These are phyloP conservation scores for Penicillium sp. DNA, from an alignment of 2,329 filamentous ascomycete species.

Conservation along the genomic window DNA sequence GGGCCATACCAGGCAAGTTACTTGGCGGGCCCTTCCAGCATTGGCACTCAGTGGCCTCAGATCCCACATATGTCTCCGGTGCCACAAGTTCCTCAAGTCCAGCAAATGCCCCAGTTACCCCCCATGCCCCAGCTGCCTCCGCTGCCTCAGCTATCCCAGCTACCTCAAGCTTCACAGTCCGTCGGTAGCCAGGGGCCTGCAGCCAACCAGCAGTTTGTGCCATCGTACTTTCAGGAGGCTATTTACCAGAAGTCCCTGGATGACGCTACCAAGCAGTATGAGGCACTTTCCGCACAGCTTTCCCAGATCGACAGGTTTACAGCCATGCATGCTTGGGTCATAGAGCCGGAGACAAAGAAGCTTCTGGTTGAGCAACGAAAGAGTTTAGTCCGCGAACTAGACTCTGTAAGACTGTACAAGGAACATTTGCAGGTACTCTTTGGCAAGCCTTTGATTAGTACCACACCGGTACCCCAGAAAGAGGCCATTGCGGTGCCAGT, in stretches of 20 bases:
- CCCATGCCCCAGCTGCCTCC: background rate
- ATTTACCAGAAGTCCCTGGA: conserved; percentile 32
- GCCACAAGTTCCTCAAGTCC: background rate
- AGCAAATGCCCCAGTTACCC: background rate
- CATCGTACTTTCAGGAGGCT: conserved; percentile 19
- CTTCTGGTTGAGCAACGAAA: conserved; percentile 42
- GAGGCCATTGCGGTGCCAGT: conserved; percentile 1
- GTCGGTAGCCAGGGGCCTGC: conserved; percentile 11
- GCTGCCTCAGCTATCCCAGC: conserved; percentile 1
- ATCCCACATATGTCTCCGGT: background rate
- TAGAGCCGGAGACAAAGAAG: conserved; percentile 40
- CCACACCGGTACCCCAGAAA: conserved; percentile 8
- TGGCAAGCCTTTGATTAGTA: conserved; percentile 17
- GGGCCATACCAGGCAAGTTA: conserved; percentile 8
- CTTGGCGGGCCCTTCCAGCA: background rate
- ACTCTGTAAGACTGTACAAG: conserved; percentile 41
- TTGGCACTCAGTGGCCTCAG: conserved; percentile 12
- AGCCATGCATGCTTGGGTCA: conserved; percentile 44
- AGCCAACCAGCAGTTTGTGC: conserved; percentile 18
- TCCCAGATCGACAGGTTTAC: conserved; percentile 44
- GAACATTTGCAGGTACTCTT: conserved; percentile 39
- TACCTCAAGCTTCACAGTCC: conserved; percentile 6
- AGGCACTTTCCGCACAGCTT: conserved; percentile 38
- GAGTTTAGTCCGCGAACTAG: conserved; percentile 43
- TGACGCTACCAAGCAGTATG: conserved; percentile 35